These are phyloP conservation scores for Nothophytophthora sp. DNA, from an alignment of 352 stramenopile genomes.

Conservation along the genomic window DNA sequence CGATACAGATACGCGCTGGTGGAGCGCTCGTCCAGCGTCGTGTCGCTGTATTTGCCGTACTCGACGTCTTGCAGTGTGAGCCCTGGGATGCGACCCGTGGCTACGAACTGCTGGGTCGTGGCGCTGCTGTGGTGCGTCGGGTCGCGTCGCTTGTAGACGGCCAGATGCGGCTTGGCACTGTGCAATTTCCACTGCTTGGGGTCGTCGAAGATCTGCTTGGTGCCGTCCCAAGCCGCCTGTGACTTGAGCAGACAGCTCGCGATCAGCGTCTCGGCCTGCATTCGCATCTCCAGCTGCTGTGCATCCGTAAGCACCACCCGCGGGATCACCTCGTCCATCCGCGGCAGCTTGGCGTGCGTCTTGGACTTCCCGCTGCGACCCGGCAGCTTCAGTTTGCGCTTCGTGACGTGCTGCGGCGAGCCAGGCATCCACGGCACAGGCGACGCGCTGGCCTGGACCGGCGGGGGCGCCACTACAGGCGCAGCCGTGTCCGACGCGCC, in stretches of 20 bases:
- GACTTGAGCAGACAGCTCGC: constrained; percentile 36
- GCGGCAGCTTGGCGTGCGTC: constrained; percentile 23
- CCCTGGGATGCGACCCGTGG: constrained; percentile 53
- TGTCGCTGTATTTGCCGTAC: constrained; percentile 73
- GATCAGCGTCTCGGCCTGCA: constrained; percentile 40
- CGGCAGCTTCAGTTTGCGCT: constrained; percentile 30
- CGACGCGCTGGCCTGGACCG: no score
- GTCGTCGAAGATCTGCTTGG: constrained; percentile 61
- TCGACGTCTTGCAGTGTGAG: constrained; percentile 65
- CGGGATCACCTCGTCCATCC: constrained; percentile 40
- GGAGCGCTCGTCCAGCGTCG: constrained; percentile 66
- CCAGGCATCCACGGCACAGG: no score
- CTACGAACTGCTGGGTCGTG: constrained; percentile 46
- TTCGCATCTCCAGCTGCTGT: constrained; percentile 30
- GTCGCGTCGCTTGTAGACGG: constrained; percentile 47
- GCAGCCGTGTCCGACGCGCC: constrained; percentile 23
- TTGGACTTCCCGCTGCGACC: constrained; percentile 24
- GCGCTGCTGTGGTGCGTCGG: constrained; percentile 10
- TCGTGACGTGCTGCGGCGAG: constrained; percentile 1
- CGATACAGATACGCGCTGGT: constrained; percentile 55
- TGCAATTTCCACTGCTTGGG: constrained; percentile 71
- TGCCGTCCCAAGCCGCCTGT: constrained; percentile 55
- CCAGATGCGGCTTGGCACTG: constrained; percentile 47
- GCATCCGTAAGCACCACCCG: constrained; percentile 26
- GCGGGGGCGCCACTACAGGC: no score